Base-by-base conservation (phyloP, 2,329 filamentous ascomycete genomes). In the Trichoderma lentiforme region DNA sequence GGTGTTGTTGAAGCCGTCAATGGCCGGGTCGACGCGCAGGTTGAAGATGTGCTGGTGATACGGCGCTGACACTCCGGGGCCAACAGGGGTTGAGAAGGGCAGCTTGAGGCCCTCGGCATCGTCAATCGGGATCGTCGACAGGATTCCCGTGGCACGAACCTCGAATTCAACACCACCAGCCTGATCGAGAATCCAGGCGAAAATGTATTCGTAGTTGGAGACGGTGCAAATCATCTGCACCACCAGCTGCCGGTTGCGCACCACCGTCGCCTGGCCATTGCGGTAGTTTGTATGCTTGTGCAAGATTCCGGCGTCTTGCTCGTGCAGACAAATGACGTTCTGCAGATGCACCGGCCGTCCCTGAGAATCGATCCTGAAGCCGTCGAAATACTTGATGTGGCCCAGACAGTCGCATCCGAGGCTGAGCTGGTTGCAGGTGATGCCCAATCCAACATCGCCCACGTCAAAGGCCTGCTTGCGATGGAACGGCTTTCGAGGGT, bases 381-480 rank as follows among this genome's bases (percentile, higher is more conserved):
- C 85, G 75, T 91, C 89, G 72, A 93, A 87, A 74, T 87, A 87
- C 73, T 91, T 88, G 75, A 92, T 92, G 1, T 87, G 85, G 8
- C 92, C 92, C 0, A 93, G 84, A 75, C 91, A 91, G 77, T 93
- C 91, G 71, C 91, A 93, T 18, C 91, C 91, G 0, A 93, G 84
- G 15, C 85, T 83, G 4, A 94, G 84, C 73, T 92, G 91, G 79
- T 93, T 93, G 21, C 90, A 89, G 65, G 86, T 88, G 66, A 88
- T 86, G 2, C 91, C 91, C 28, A 89, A 87, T 4, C 91, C 91
- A 14, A 87, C 89, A 72, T 93, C 90, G 6, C 91, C 91, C 71
- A 93, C 88, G 75, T 93, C 91, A 76, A 93, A 93, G 0, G 91
- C 91, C 69, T 90, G 88, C 79, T 93, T 93, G 53, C 90, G 86